A percentile compares a stretch with the other conserved stretches of the same genome.
Conservation (phyloP, 176 grass and related monocot species). For the Puya raimondii region DNA sequence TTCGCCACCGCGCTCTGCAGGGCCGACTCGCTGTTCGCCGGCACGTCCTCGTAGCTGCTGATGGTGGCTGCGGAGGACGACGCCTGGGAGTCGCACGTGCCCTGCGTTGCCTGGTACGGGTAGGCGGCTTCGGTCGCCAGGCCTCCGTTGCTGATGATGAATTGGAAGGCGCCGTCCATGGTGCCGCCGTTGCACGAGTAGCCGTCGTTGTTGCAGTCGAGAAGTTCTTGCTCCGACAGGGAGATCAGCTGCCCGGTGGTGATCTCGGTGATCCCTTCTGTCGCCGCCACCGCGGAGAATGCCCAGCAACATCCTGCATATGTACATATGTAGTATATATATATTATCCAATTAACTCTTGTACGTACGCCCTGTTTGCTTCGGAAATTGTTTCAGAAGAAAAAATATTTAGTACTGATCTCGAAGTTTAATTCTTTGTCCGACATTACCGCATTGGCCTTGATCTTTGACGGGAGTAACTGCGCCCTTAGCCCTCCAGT, state of each 20-base stretch:
- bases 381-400: not conserved
- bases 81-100: slow-evolving; percentile 12
- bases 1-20: slow-evolving; percentile 21
- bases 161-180: slow-evolving; percentile 23
- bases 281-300: slow-evolving; percentile 14
- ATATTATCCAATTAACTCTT: not conserved
- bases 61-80: slow-evolving; percentile 8
- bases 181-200: not conserved
- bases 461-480: slow-evolving; percentile 14
- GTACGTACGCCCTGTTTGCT: too few species aligned
- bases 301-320: slow-evolving; percentile 14
- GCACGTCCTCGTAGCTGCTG: slow-evolving; percentile 27
- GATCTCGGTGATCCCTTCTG: slow-evolving; percentile 17
- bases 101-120: slow-evolving; percentile 16
- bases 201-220: not conserved
- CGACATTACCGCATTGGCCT: not conserved
- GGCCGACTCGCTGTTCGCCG: slow-evolving; percentile 16
- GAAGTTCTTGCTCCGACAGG: slow-evolving; percentile 12
- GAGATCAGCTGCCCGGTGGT: not conserved
- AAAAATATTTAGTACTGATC: too few species aligned
- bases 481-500: slow-evolving; percentile 10
- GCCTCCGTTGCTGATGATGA: slow-evolving; percentile 24
- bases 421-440: too few species aligned
- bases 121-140: slow-evolving; percentile 24
- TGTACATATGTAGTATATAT: not conserved